Evolutionary conservation across 257 asterid species (phyloP), one percentile per base, ranked within the genome.

Genomic region (Plantago major): DNA sequence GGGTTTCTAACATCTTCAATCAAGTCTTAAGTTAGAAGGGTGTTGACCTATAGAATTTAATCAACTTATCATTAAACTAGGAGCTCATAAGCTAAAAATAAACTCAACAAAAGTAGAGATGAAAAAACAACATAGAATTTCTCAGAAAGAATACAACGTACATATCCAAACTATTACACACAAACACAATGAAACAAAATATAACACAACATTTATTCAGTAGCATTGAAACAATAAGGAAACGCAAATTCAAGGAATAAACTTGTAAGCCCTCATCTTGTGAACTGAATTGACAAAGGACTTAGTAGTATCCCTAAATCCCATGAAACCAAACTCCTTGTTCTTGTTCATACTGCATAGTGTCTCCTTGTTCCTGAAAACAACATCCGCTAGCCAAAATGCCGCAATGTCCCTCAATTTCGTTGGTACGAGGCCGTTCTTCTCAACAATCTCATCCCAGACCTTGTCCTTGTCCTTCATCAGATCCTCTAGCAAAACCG

Each of bases 321-420:
- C 96, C 69, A 83, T 18, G 64, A 88, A 85, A 17, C 96, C 96
- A 42, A 83, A 86, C 68, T 82, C 94, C 79, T 80, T 88, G 45
- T 87, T 88, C 84, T 88, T 88, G 67, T 85, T 85, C 96, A 81
- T 85, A 63, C 83, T 81, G 55, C 80, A 82, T 66, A 88, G 46
- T 2, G 69, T 17, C 61, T 73, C 74, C 63, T 67, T 77, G 58
- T 51, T 55, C 63, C 66, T 47, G 46, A 83, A 73, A 30, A 65
- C 52, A 50, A 77, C 42, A 70, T 88, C 96, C 43, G 55, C 94
- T 69, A 83, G 70, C 96, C 92, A 88, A 80, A 85, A 88, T 9
- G 69, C 67, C 11, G 91, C 94, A 19, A 88, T 79, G 16, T 88
- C 94, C 58, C 80, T 75, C 63, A 88, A 58, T 49, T 76, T 83